Evolutionary conservation across 257 asterid genomes (phyloP), one percentile per base, ranked within the genome.

Genomic region (Lycium ferocissimum): DNA sequence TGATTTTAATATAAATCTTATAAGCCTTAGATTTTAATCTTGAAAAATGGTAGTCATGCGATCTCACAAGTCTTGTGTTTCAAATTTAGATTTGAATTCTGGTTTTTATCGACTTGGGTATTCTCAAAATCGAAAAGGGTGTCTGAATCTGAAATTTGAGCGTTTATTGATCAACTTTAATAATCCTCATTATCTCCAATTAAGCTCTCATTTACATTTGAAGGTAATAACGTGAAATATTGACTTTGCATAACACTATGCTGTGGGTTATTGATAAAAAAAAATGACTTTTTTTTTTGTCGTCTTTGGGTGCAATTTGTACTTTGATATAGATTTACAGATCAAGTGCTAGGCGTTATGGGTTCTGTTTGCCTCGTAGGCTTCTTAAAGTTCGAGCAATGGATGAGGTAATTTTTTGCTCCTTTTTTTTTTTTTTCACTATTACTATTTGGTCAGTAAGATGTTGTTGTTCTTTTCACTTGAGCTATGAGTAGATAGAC

Each of bases 341-440:
- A 79, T 88, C 88, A 87, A 88, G 89, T 86, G 83, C 72, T 66
- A 84, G 86, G 82, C 84, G 84, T 12, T 81, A 83, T 88, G 93
- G 90, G 40, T 75, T 78, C 84, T 87, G 88, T 83, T 85, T 76
- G 85, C 86, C 87, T 85, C 89, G 80, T 58, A 72, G 85, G 85
- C 84, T 45, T 76, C 83, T 88, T 84, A 91, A 86, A 58, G 85
- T 91, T 86, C 80, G 85, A 75, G 92, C 92, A 22, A 86, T 90
- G 95, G 97, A 89, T 87, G 97, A 90, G 87, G 98, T 92, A 89
- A 78, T 79, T 26, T 12, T 85, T 70, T 6, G 53, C n/a, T 20
- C 35, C 43, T 45, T 47, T 51, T 78, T 26, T 51, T 78, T 26
- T 18, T 57, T 18, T 56, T 43, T 45, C 11, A 43, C 26, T 33